Conservation (phyloP, 176 grass and related monocot species). For the Otatea glauca region DNA sequence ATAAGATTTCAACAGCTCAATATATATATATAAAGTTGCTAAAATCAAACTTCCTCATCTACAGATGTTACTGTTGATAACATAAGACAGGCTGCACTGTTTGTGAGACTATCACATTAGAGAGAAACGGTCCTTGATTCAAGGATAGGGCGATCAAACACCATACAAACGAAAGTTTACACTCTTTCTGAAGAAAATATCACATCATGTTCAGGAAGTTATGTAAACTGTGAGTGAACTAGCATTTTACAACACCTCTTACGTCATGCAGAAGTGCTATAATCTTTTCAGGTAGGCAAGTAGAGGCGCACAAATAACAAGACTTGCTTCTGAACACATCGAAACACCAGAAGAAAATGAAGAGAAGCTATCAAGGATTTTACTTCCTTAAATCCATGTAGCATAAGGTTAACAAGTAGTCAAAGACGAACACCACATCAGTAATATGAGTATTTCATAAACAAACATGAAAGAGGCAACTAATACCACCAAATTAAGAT, state of each 20-base stretch:
- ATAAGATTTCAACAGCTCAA: background rate
- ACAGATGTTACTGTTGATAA: background rate
- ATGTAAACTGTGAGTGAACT: background rate
- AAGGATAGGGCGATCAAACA: constrained; percentile 16
- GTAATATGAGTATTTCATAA: constrained; percentile 12
- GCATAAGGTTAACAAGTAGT: background rate
- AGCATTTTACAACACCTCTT: background rate
- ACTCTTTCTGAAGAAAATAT: background rate
- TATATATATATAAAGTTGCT: background rate
- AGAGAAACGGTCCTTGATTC: background rate
- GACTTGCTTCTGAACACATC: background rate
- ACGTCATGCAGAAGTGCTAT: background rate
- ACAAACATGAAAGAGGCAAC: background rate
- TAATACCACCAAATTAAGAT: constrained; percentile 20
- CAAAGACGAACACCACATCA: constrained; percentile 1
- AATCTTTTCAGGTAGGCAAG: constrained; percentile 6
- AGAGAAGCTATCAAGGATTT: background rate
- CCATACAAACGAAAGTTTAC: background rate
- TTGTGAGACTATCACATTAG: background rate
- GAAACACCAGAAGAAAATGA: background rate
- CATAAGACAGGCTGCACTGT: background rate
- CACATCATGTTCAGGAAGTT: background rate
- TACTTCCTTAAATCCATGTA: constrained; percentile 27
- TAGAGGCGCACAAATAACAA: constrained; percentile 14
- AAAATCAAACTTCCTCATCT: background rate